These are phyloP conservation scores for Trametes meyenii DNA, from an alignment of 768 basidiomycete species.

Conservation along the genomic window DNA sequence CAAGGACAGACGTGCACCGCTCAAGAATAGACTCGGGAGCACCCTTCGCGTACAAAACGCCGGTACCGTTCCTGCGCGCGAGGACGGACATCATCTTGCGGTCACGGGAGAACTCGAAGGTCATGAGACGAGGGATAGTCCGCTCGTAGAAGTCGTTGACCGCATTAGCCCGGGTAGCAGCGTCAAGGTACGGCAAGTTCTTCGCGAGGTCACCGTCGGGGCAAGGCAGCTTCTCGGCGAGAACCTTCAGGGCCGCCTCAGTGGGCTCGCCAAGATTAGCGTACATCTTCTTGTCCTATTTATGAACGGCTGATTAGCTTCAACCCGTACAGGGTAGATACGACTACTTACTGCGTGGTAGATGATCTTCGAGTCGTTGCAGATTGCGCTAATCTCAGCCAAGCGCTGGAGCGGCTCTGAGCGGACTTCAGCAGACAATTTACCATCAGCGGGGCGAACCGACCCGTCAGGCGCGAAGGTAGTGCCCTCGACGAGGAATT, in stretches of 20 bases:
- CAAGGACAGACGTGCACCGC: slow-evolving; percentile 74
- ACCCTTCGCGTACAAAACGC: slow-evolving; percentile 92
- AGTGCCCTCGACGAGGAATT: slow-evolving; percentile 87
- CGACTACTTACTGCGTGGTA: slow-evolving; percentile 66
- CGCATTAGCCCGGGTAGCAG: slow-evolving; percentile 71
- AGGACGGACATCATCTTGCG: slow-evolving; percentile 99
- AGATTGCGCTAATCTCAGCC: slow-evolving; percentile 90
- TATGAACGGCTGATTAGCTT: not conserved
- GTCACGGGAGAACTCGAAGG: slow-evolving; percentile 97
- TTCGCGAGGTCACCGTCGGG: slow-evolving; percentile 58
- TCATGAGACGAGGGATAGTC: slow-evolving; percentile 77
- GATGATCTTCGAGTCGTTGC: slow-evolving; percentile 91
- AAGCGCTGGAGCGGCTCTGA: slow-evolving; percentile 79
- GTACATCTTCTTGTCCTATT: slow-evolving; percentile 78
- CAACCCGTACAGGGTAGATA: not conserved
- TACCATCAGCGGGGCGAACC: slow-evolving; percentile 68
- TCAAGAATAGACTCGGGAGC: slow-evolving; percentile 96
- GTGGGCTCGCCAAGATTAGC: slow-evolving; percentile 93
- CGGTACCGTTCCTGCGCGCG: slow-evolving; percentile 64
- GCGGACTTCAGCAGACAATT: slow-evolving; percentile 57
- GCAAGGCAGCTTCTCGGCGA: slow-evolving; percentile 92
- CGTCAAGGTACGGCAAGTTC: slow-evolving; percentile 58
- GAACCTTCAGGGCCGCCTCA: slow-evolving; percentile 93
- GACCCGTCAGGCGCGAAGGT: slow-evolving; percentile 88
- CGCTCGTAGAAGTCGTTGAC: slow-evolving; percentile 84